These are phyloP conservation scores for Carex arenaria DNA, from an alignment of 202 grass and related monocot species.

Conservation along the genomic window DNA sequence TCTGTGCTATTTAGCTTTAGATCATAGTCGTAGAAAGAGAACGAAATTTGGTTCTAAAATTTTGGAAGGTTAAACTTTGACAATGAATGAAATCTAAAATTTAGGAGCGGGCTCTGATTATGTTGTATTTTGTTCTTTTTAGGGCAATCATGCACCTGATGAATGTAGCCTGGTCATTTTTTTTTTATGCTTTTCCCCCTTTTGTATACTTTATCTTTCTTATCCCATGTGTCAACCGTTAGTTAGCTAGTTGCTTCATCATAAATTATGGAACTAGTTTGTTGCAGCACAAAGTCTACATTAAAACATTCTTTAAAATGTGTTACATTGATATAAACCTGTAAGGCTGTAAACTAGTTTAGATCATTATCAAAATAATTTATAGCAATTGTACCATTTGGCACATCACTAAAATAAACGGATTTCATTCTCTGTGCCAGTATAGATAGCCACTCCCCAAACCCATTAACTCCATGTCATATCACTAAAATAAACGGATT, in stretches of 20 bases:
- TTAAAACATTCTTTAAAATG: no score
- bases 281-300: no score
- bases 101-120: not conserved
- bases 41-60: not conserved
- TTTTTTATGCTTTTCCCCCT: not conserved
- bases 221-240: no score
- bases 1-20: not conserved
- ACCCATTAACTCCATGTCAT: not conserved
- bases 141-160: no score
- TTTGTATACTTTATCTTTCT: no score
- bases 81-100: not conserved
- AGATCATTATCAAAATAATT: no score
- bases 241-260: no score
- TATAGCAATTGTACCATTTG: not conserved
- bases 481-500: no score
- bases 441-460: not conserved
- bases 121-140: not conserved
- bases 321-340: no score
- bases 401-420: not conserved
- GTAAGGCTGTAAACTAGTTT: no score
- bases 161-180: not conserved
- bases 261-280: no score
- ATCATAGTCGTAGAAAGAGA: not conserved
- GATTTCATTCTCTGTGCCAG: not conserved
- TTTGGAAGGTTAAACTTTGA: not conserved